Evolutionary conservation across 257 asterid species (phyloP).

Genomic region (Phtheirospermum japonicum): DNA sequence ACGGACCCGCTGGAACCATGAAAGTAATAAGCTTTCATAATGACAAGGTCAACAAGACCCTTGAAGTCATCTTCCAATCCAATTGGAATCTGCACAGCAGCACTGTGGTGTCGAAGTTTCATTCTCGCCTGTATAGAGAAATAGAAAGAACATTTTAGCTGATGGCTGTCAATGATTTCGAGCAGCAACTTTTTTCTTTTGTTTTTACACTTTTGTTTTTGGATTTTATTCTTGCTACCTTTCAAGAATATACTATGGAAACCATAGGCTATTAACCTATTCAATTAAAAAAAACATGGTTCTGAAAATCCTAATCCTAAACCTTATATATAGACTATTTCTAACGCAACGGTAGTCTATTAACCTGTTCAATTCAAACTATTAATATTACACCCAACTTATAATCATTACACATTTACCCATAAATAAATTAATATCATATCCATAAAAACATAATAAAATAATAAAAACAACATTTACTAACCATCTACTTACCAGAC

Average conservation of each 20-base stretch:
- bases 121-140: slow-evolving; percentile 63
- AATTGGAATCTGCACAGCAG: slow-evolving; percentile 94
- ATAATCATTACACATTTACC: no score
- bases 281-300: no score
- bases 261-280: not conserved
- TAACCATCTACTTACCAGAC: no score
- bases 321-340: no score
- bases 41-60: slow-evolving; percentile 90
- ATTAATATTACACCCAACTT: no score
- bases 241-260: slow-evolving; percentile 2
- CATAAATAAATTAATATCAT: no score
- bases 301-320: no score
- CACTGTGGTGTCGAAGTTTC: slow-evolving; percentile 96
- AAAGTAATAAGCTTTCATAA: slow-evolving; percentile 70
- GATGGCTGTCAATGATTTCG: slow-evolving; percentile 21
- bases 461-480: no score
- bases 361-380: no score
- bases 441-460: no score
- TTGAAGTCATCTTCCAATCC: slow-evolving; percentile 96
- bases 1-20: slow-evolving; percentile 94
- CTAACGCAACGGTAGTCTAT: no score
- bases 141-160: slow-evolving; percentile 25
- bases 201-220: not conserved
- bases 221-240: not conserved
- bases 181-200: not conserved